Evolutionary conservation across 139 green algal species (phyloP), one percentile per base, ranked within the genome.

Genomic region (Chara braunii): DNA sequence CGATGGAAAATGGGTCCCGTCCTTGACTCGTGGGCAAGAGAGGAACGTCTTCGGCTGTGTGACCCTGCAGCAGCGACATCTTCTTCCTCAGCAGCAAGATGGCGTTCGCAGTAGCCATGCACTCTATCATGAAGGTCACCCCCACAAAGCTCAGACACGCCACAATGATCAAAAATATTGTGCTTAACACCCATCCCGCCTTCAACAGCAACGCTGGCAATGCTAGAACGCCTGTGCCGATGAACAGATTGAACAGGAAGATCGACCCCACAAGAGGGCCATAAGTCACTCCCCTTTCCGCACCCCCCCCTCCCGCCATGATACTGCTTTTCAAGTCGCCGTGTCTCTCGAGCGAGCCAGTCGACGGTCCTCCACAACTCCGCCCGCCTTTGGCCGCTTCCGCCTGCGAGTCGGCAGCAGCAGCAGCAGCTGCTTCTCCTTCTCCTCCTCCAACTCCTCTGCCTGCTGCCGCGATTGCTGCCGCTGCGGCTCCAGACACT

Each of bases 221-320:
- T 24, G 63, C 63, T 14, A 72, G 37, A 1, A 31, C 63, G 3
- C 63, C 63, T 58, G 63, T 72, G 5, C 63, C 63, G 22, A 72
- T 34, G n/a, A 72, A 33, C 1, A 72, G 63, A 43, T 72, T 72
- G 51, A 72, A 72, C 18, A 72, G 36, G 44, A 68, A 72, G 11
- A 52, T 72, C 36, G 37, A 28, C 53, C 24, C 11, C 32, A n/a
- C 8, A 30, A 14, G 7, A 18, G 50, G 12, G 54, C 54, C 26
- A 63, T 37, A 1, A 51, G 23, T 1, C 54, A 37, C 54, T 51
- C 29, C 54, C 32, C 29, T 6, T 23, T 52, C 28, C 45, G n/a
- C 54, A 63, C 54, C 6, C 30, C 22, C 11, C 36, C 36, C 28
- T 63, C 54, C 24, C 23, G 11, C 30, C 18, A 14, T 48, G 40